These are phyloP conservation scores for Ascochyta koolunga DNA, from an alignment of 2,329 filamentous ascomycete species.

Conservation along the genomic window DNA sequence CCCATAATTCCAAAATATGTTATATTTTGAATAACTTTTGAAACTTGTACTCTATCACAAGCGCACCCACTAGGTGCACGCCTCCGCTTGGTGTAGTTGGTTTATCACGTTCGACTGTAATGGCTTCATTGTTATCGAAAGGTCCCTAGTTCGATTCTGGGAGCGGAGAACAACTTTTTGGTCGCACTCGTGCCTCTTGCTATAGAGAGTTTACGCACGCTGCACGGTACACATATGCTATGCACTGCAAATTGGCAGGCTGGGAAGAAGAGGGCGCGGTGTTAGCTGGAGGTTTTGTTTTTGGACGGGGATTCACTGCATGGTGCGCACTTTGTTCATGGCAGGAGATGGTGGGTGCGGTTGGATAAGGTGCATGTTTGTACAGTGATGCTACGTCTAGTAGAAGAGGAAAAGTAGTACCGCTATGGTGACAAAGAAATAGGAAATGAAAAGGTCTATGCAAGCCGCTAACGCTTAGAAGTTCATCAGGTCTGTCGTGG, in stretches of 20 bases:
- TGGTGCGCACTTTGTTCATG: neutral
- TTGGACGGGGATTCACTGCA: neutral
- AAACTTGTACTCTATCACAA: constrained; percentile 12
- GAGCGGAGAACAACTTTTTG: constrained; percentile 13
- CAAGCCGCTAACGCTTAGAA: constrained; percentile 25
- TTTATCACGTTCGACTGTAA: constrained; percentile 23
- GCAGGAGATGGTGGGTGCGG: neutral
- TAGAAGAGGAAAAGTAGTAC: neutral
- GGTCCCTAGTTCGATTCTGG: constrained; percentile 21
- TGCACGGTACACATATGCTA: neutral
- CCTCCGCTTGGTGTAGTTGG: constrained; percentile 21
- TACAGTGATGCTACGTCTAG: constrained; percentile 11
- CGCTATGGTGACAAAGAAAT: constrained; percentile 1
- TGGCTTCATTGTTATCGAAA: constrained; percentile 19
- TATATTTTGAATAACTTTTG: neutral
- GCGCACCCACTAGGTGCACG: constrained; percentile 4
- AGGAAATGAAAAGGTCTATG: constrained; percentile 12
- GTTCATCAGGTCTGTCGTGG: constrained; percentile 39
- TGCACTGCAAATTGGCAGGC: no score
- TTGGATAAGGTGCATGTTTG: neutral
- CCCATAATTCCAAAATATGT: neutral
- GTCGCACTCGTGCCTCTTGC: no score
- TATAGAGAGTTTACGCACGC: no score
- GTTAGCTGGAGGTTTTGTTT: no score
- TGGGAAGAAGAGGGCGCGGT: no score